Base-by-base conservation (phyloP, 495 filamentous ascomycete genomes). In the Hyaloscypha variabilis region DNA sequence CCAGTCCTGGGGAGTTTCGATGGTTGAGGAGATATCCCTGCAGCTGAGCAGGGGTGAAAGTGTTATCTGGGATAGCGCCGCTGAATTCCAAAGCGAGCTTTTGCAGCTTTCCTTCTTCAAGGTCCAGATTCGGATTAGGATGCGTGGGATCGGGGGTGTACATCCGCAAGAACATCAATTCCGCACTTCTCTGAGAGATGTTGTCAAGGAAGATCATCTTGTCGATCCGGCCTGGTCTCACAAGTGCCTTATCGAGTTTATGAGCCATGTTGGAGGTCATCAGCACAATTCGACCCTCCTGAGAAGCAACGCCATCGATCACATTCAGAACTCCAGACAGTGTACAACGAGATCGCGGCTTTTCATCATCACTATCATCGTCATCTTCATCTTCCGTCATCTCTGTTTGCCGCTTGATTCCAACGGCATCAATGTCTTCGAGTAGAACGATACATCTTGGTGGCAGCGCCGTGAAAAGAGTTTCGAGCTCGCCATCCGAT, bases 221-320 rank as follows among this genome's bases (percentile, higher is more conserved):
- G 69, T 93, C 90, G 23, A 93, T 84, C 17, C 90, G 83, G 0
- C 90, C 90, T 19, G 88, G 88, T 0, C 90, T 84, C 13, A 90
- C 79, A 2, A 93, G 78, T 1, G 90, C 89, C 50, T 81, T 77
- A 67, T 93, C 89, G 0, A 93, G 81, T 54, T 84, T 83, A 8
- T 90, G 84, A 6, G 83, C 81, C 59, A 86, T 82, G 67, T 93
- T 93, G 39, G 90, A 89, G 1, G 90, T 92, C 87, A 93, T 90
- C 46, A 92, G 82, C 4, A 92, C 81, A 57, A 92, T 88, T 5
- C 88, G 83, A 24, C 90, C 90, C 71, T 92, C 89, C 39, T 82
- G 84, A 0, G 86, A 86, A 3, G 88, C 86, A 8, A 91, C 86
- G 19, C 90, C 89, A 70, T 92, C 90, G 39, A 93, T 81, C 11